Percentiles rank a stretch among this genome's conserved stretches.
phyloP scores from a whole-genome alignment of 202 grass and related monocot species.

The Bolboschoenoplectus hybrid region DNA sequence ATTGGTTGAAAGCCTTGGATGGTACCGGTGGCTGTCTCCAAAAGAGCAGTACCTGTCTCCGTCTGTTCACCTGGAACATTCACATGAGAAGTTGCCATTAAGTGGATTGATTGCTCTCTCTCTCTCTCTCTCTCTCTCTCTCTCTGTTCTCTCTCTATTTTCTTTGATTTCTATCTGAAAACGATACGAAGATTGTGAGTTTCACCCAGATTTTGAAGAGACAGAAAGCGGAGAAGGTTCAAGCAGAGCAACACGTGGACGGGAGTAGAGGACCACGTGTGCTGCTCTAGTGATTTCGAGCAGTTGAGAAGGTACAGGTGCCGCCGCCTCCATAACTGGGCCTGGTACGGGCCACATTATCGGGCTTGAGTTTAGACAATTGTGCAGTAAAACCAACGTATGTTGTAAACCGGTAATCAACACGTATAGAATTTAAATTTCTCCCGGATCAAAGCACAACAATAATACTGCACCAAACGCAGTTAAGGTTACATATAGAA shows the following conservation, averaged over 20 bases:
- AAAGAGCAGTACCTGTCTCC: slow-evolving; percentile 55
- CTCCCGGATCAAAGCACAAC: background rate
- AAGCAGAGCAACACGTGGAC: slow-evolving; percentile 33
- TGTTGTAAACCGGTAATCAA: too few species aligned
- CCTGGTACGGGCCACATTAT: background rate
- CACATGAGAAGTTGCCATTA: slow-evolving; percentile 50
- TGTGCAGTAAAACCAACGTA: background rate
- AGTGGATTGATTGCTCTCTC: background rate
- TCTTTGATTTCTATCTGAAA: background rate
- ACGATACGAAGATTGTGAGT: background rate
- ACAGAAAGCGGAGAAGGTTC: background rate
- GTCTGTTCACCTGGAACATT: slow-evolving; percentile 69
- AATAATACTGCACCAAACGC: background rate
- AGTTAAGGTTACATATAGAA: background rate
- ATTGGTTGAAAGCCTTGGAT: slow-evolving; percentile 78
- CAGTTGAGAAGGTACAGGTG: background rate
- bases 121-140: background rate
- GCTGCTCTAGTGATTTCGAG: background rate
- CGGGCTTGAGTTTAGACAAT: background rate
- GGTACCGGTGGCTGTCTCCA: slow-evolving; percentile 68
- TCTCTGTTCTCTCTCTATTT: background rate
- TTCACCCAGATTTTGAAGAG: background rate
- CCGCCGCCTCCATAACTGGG: background rate
- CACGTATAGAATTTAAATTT: too few species aligned
- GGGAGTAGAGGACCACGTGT: background rate